Evolutionary conservation across 371 early-diverging fungal genomes (phyloP).

Genomic region (Rhizopus sp.): DNA sequence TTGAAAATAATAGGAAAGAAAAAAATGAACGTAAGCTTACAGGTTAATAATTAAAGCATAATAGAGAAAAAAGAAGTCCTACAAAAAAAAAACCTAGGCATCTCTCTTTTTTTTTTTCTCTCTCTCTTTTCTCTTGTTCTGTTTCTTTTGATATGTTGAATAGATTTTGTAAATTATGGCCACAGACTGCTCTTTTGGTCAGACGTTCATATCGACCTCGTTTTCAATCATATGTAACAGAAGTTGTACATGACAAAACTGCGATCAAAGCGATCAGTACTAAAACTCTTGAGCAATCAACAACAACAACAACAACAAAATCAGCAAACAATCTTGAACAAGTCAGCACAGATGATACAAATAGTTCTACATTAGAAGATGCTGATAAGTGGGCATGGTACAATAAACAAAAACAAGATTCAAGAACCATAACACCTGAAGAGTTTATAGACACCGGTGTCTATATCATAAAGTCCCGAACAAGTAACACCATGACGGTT

Average conservation of each 20-base stretch:
- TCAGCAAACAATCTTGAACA: not conserved
- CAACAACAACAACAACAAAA: not conserved
- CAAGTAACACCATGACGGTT: not conserved
- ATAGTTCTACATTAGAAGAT: not conserved
- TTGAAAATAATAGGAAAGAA: not conserved
- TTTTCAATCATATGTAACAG: not conserved
- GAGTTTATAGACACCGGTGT: not conserved
- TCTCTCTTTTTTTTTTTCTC: not conserved
- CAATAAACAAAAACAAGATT: not conserved
- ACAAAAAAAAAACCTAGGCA: not conserved
- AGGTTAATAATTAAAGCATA: not conserved
- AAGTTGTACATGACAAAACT: not conserved
- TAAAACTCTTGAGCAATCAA: not conserved
- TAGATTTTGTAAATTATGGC: not conserved
- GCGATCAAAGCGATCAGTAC: not conserved
- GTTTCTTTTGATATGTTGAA: conserved; percentile 1
- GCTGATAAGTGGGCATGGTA: too few species aligned
- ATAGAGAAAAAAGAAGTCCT: not conserved
- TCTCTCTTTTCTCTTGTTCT: not conserved
- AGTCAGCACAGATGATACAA: not conserved
- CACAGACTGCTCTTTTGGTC: not conserved
- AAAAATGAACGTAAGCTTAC: not conserved
- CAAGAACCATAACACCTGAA: not conserved
- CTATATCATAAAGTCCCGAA: not conserved
- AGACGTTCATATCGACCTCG: not conserved